Evolutionary conservation across 805 yeast species (phyloP).

Genomic region (Teunomyces barrocoloradensis): DNA sequence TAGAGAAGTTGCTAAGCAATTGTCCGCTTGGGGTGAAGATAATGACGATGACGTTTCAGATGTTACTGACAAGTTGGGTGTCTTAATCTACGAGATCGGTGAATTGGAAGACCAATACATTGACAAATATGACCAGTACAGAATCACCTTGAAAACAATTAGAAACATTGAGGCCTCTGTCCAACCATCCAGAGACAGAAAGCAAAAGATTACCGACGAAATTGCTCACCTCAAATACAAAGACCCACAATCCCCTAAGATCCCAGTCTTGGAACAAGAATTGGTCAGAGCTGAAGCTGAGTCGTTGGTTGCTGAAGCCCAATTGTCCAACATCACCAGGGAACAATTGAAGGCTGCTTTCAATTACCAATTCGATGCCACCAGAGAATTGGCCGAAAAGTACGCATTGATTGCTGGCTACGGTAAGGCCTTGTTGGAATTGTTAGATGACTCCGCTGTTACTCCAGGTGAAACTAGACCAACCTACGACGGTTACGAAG

Average conservation of each 20-base stretch:
- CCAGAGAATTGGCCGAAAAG: conserved; percentile 83
- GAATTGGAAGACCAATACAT: conserved; percentile 85
- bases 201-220: conserved; percentile 80
- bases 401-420: conserved; percentile 84
- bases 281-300: conserved; percentile 91
- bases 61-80: conserved; percentile 85
- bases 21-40: conserved; percentile 83
- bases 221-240: conserved; percentile 81
- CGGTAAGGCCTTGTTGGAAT: conserved; percentile 82
- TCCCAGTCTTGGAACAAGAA: conserved; percentile 80
- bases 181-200: conserved; percentile 85
- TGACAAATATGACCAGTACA: conserved; percentile 81
- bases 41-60: conserved; percentile 85
- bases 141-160: conserved; percentile 76
- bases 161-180: conserved; percentile 85
- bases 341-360: conserved; percentile 82
- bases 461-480: conserved; percentile 93
- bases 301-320: conserved; percentile 88
- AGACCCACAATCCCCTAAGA: conserved; percentile 82
- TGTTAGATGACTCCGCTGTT: conserved; percentile 80
- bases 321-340: conserved; percentile 83
- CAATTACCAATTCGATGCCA: conserved; percentile 80
- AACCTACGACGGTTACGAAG: conserved; percentile 85
- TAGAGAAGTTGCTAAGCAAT: conserved; percentile 77
- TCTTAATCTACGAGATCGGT: conserved; percentile 76